Conservation (phyloP, 495 filamentous ascomycete species). For the Neurospora sp. region DNA sequence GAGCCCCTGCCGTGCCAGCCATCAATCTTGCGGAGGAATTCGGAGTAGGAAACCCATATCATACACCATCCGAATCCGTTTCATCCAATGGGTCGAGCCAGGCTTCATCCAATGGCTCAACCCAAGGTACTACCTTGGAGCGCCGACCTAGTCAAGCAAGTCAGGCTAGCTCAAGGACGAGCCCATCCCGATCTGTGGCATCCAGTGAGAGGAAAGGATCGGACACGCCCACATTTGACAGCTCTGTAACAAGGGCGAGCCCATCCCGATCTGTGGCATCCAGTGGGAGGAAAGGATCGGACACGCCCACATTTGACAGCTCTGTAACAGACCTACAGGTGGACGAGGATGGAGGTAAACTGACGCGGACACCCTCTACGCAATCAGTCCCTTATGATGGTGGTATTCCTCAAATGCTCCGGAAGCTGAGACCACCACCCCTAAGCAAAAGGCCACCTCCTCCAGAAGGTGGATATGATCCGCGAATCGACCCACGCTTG, state of each 20-base stretch:
- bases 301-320: conserved; percentile 34
- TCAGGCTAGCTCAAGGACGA: conserved; percentile 66
- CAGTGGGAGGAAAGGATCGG: conserved; percentile 27
- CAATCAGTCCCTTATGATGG: background rate
- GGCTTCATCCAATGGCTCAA: background rate
- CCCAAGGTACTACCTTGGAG: background rate
- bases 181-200: conserved; percentile 38
- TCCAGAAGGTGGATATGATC: conserved; percentile 24
- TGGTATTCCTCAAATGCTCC: background rate
- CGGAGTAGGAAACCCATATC: conserved; percentile 45
- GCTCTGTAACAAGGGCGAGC: conserved; percentile 50
- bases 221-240: conserved; percentile 33
- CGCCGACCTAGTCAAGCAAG: conserved; percentile 52
- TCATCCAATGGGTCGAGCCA: conserved; percentile 54
- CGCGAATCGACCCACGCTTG: conserved; percentile 21
- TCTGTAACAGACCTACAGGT: conserved; percentile 42
- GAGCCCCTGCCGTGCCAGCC: conserved; percentile 23
- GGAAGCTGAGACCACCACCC: conserved; percentile 8
- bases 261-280: conserved; percentile 39
- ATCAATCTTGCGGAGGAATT: conserved; percentile 43
- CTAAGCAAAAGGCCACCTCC: conserved; percentile 17
- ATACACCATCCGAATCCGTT: conserved; percentile 55
- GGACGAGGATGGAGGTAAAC: conserved; percentile 16
- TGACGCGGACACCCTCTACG: background rate
- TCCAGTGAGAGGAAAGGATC: conserved; percentile 30